A percentile compares a stretch with the other conserved stretches of the same genome.
phyloP scores from a whole-genome alignment of 768 basidiomycete species.

The Hygrophoropsis aurantiaca region DNA sequence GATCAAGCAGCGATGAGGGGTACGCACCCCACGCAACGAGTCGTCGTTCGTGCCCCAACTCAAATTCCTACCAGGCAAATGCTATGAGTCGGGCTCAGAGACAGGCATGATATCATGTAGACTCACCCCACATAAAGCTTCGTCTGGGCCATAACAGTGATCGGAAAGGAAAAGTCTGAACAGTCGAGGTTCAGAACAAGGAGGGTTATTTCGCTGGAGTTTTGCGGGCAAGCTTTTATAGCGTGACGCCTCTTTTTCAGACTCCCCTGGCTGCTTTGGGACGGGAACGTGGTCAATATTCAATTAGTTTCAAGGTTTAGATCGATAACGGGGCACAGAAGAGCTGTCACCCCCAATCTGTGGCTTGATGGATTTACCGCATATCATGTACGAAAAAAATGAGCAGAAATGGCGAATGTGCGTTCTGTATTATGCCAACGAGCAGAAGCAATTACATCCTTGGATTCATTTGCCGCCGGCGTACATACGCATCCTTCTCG shows the following conservation, averaged over 20 bases:
- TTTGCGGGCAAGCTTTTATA: conserved; percentile 28
- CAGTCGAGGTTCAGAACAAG: conserved; percentile 7
- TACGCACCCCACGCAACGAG: conserved; percentile 21
- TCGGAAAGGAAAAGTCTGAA: conserved; percentile 14
- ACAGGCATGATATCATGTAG: conserved; percentile 3
- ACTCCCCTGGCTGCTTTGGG: conserved; percentile 32
- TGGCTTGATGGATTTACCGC: background rate
- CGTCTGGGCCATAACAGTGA: conserved; percentile 24
- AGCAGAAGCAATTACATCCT: background rate
- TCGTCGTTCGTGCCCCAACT: conserved; percentile 35
- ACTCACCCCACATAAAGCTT: conserved; percentile 34
- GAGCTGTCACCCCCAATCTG: background rate
- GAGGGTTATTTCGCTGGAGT: conserved; percentile 5
- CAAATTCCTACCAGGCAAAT: conserved; percentile 23
- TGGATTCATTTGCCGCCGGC: background rate
- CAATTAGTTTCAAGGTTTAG: background rate
- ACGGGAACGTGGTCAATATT: conserved; percentile 13
- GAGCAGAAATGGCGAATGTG: background rate
- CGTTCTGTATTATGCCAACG: background rate
- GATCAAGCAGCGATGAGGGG: background rate
- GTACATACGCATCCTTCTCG: background rate
- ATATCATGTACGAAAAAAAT: background rate
- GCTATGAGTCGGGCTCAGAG: too few species aligned
- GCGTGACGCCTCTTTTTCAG: conserved; percentile 23
- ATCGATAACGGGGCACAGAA: background rate